Evolutionary conservation across 129 eudicot species (phyloP).

Genomic region (Lactuca saligna): DNA sequence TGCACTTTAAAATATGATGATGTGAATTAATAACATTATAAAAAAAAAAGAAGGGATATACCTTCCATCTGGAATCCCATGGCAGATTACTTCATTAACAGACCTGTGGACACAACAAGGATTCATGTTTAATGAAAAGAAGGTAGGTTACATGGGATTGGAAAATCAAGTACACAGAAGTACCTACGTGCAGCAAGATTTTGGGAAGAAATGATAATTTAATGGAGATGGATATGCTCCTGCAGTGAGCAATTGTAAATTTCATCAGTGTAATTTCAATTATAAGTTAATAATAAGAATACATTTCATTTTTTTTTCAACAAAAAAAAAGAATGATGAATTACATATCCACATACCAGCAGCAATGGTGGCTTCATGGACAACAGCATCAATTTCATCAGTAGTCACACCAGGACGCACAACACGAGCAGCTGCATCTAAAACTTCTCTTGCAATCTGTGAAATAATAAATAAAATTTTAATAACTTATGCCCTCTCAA

Average conservation of each 20-base stretch:
- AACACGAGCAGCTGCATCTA: slow-evolving; percentile 97
- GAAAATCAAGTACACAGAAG: slow-evolving; percentile 23
- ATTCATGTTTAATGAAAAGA: slow-evolving; percentile 7
- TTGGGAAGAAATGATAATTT: slow-evolving; percentile 89
- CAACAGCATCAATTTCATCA: slow-evolving; percentile 96
- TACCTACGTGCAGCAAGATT: slow-evolving; percentile 99
- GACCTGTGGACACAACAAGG: slow-evolving; percentile 52
- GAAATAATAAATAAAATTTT: not conserved
- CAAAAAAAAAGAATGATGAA: not conserved
- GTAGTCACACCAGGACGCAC: slow-evolving; percentile 91
- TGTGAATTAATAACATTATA: slow-evolving; percentile 4
- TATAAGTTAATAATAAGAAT: slow-evolving; percentile 3
- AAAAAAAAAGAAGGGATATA: slow-evolving; percentile 13
- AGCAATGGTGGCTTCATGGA: slow-evolving; percentile 87
- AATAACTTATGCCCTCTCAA: not conserved
- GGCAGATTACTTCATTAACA: slow-evolving; percentile 97
- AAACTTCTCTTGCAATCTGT: slow-evolving; percentile 90
- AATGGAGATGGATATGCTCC: slow-evolving; percentile 97
- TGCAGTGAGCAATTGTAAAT: slow-evolving; percentile 34
- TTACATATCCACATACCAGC: slow-evolving; percentile 51
- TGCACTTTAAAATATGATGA: not conserved
- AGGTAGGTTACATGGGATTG: slow-evolving; percentile 7
- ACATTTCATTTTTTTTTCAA: not conserved
- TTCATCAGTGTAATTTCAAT: not conserved
- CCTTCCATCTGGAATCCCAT: slow-evolving; percentile 99